Base-by-base conservation (phyloP, 1,284 basidiomycete species). In the Ceratobasidium sp. region DNA sequence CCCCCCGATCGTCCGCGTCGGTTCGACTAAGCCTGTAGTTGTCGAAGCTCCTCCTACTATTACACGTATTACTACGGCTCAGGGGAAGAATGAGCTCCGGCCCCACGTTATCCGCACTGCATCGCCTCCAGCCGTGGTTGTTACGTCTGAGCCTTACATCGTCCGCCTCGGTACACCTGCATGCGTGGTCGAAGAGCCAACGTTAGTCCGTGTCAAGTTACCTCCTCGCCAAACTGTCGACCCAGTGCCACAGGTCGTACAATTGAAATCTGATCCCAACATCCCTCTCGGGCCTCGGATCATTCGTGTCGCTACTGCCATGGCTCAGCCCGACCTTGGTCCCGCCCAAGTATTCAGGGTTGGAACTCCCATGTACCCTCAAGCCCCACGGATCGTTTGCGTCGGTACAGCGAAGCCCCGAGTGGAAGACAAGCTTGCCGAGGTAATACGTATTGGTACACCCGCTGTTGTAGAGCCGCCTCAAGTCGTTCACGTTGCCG, bases 231-330 rank as follows among this genome's bases (percentile, higher is more conserved):
- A 73, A n/a, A 73, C 63, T 8, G 59, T 73, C 49, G 48, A 73
- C 13, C 58, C 58, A 41, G 71, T 31, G 14, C 71, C 71, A 49
- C 71, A 62, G 31, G 59, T 73, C 11, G 59, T 63, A 22, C 59
- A 63, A 14, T 27, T 73, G 59, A 73, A 62, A 48, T n/a, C 69
- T 2, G 61, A 49, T 13, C 39, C 48, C 9, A 51, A 43, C 16
- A 49, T 43, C n/a, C 71, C 71, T 9, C 37, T 63, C n/a, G 71
- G 71, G 14, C 71, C 71, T 56, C 71, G 63, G 71, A 73, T 73
- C 49, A 51, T 73, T n/a, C 59, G 71, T n/a, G 71, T 73, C 27
- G 58, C 59, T 29, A 11, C 71, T 19, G 71, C 71, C 8, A 73
- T 73, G 22, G n/a, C 58, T 43, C 69, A 61, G 34, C 46, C 48